Evolutionary conservation across 1,139 yeast genomes (phyloP).

Genomic region (Sugiyamaella japonica): DNA sequence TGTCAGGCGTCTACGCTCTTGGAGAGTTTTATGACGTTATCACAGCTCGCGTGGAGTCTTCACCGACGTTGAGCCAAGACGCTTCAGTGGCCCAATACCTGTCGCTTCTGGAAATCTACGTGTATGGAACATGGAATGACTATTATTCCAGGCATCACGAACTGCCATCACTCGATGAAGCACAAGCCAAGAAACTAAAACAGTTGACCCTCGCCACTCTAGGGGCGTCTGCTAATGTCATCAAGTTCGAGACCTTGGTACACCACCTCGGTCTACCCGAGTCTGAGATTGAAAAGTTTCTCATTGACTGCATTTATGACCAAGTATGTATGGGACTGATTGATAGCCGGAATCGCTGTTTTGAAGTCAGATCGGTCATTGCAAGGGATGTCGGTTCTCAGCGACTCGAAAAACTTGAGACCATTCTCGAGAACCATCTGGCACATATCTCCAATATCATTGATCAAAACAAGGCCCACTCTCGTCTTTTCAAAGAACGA

Average conservation of each 20-base stretch:
- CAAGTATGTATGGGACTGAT: constrained; percentile 32
- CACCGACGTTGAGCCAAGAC: constrained; percentile 11
- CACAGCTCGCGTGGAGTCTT: constrained; percentile 13
- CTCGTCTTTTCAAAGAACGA: constrained; percentile 5
- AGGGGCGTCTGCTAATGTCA: constrained; percentile 21
- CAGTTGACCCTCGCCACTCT: constrained; percentile 29
- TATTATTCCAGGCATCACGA: constrained; percentile 11
- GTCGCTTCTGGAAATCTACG: constrained; percentile 25
- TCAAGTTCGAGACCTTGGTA: constrained; percentile 23
- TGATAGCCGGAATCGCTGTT: constrained; percentile 28
- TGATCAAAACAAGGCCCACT: not conserved
- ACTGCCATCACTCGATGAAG: constrained; percentile 19
- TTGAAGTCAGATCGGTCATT: constrained; percentile 28
- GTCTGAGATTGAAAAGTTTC: constrained; percentile 30
- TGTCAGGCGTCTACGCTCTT: constrained; percentile 26
- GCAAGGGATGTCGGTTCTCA: constrained; percentile 28
- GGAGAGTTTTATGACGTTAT: constrained; percentile 30
- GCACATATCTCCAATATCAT: constrained; percentile 1
- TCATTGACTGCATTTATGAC: constrained; percentile 31
- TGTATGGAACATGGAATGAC: constrained; percentile 29
- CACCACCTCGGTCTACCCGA: constrained; percentile 19
- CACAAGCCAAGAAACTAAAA: constrained; percentile 26
- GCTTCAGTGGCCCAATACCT: constrained; percentile 20
- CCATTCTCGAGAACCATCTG: constrained; percentile 17
- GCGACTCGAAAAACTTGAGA: constrained; percentile 25